Base-by-base conservation (phyloP, 129 eudicot genomes). In the Helichrysum umbraculigerum region DNA sequence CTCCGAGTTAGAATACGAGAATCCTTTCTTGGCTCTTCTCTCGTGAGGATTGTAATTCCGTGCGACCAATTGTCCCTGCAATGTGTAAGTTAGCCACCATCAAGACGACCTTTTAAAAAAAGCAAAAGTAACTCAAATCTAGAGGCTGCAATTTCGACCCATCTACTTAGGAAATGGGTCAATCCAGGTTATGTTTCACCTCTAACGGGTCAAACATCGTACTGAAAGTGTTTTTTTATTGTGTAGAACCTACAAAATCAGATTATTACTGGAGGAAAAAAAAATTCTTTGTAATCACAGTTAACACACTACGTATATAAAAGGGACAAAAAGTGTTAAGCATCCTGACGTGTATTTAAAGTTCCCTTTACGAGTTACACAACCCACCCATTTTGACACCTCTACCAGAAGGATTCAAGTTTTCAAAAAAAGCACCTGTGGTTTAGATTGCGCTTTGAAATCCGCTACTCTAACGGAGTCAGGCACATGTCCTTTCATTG, bases 401-500 rank as follows among this genome's bases (percentile, higher is more conserved):
- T 30, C 75, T n/a, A 39, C 50, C 2, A 54, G 78, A 39, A 73
- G 29, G 33, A 58, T 70, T 77, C 78, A 69, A 78, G 81, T 79
- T 74, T 76, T 37, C 74, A 69, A 61, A 11, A 78, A 70, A 69
- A 70, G 25, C 17, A 68, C 81, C 76, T 77, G 89, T 62, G 81
- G 79, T 60, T 82, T 82, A 15, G 80, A 66, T 25, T 54, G 83
- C 32, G 81, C 86, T 81, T 79, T 88, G 51, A 81, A 56, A 70
- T 87, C 83, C 41, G 72, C 82, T 10, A 81, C 71, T 60, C 82
- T 84, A 29, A 81, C 84, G 16, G 91, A 82, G 35, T 85, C 97
- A 22, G 82, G 79, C 76, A 73, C 86, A 74, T 66, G 82, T 75
- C 88, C 97, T 83, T 90, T 85, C 37, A 86, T 81, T 11, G 87